Conservation (phyloP, 768 basidiomycete species). For the Piloderma croceum region DNA sequence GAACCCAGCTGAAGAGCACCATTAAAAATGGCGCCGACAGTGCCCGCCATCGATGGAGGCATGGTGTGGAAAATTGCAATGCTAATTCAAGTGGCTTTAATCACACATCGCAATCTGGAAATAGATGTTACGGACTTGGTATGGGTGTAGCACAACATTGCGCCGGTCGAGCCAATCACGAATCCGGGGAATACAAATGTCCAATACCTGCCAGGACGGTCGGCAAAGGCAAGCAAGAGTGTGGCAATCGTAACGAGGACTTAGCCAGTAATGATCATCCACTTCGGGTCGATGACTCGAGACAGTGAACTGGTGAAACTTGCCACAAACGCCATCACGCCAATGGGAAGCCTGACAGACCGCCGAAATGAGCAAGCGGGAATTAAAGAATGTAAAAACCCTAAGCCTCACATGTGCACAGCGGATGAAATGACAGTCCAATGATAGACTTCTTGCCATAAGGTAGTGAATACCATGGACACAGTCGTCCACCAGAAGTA, state of each 20-base stretch:
- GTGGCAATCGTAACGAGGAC: constrained; percentile 33
- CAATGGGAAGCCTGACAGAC: too few relatives aligned
- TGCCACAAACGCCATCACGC: constrained; percentile 31
- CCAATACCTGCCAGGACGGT: constrained; percentile 41
- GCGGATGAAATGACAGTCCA: constrained; percentile 38
- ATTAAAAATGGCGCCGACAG: constrained; percentile 52
- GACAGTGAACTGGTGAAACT: constrained; percentile 36
- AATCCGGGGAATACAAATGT: constrained; percentile 44
- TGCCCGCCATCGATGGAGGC: constrained; percentile 44
- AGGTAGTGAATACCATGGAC: constrained; percentile 29
- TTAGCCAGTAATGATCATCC: constrained; percentile 40
- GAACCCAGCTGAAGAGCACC: constrained; percentile 48
- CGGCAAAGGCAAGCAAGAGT: constrained; percentile 36
- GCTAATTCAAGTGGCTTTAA: constrained; percentile 19
- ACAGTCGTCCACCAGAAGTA: constrained; percentile 38
- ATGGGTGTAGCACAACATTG: constrained; percentile 40
- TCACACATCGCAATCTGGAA: neutral
- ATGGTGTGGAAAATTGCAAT: constrained; percentile 47
- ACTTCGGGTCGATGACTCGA: constrained; percentile 33
- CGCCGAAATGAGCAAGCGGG: too few relatives aligned
- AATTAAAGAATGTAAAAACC: too few relatives aligned
- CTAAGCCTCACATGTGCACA: constrained; percentile 36
- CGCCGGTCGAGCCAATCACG: constrained; percentile 40
- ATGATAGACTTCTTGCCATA: constrained; percentile 37
- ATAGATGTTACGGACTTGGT: constrained; percentile 36